Evolutionary conservation across 371 early-diverging fungal species (phyloP).

Genomic region (Mucor indicus): DNA sequence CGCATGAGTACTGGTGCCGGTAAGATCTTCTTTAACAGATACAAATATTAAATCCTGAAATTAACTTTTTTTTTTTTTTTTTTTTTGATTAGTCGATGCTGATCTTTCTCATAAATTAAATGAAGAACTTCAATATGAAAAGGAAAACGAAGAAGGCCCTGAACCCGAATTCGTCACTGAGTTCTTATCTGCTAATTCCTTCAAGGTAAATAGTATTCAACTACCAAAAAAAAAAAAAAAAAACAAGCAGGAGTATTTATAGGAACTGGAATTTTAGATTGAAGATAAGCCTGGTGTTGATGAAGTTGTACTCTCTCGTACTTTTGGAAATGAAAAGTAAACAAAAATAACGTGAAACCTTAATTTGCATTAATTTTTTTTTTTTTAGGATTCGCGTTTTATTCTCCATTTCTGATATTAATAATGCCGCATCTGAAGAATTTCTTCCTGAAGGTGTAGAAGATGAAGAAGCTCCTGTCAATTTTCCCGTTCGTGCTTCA

Average conservation of each 20-base stretch:
- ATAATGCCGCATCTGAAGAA: slow-evolving; percentile 57
- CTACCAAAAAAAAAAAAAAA: not conserved
- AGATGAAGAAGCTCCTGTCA: slow-evolving; percentile 53
- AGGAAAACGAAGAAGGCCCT: slow-evolving; percentile 56
- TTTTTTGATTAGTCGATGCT: slow-evolving; percentile 48
- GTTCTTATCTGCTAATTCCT: slow-evolving; percentile 73
- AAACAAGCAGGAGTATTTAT: not conserved
- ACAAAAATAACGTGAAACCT: slow-evolving; percentile 7
- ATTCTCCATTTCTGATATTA: slow-evolving; percentile 86
- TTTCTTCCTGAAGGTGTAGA: slow-evolving; percentile 55
- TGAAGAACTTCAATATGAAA: slow-evolving; percentile 84
- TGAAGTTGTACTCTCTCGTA: slow-evolving; percentile 78
- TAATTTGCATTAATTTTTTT: not conserved
- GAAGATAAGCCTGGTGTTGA: slow-evolving; percentile 78
- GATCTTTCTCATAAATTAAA: slow-evolving; percentile 70
- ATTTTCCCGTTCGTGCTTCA: slow-evolving; percentile 77
- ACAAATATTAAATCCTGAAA: not conserved
- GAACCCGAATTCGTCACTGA: slow-evolving; percentile 73
- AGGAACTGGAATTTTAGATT: slow-evolving; percentile 49
- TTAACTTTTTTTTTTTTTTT: not conserved
- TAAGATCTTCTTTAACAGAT: slow-evolving; percentile 6
- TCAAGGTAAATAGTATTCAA: slow-evolving; percentile 54
- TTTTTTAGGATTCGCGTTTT: slow-evolving; percentile 67
- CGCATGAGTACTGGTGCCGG: slow-evolving; percentile 36
- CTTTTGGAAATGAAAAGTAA: slow-evolving; percentile 90